Conservation (phyloP, 176 grass and related monocot species). For the Zea luxurians region DNA sequence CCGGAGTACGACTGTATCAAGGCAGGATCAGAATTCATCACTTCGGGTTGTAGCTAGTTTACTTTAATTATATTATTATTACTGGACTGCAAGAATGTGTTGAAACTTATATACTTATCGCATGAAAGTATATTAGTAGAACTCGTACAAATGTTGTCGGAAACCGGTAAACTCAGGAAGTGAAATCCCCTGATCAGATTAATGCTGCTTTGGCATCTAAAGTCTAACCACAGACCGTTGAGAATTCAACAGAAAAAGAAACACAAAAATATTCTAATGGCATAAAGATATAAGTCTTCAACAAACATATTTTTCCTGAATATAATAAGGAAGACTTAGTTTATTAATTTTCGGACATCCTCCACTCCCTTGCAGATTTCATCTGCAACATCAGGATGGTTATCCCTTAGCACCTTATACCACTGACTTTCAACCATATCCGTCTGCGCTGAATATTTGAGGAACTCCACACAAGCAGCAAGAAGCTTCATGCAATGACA, state of each 20-base stretch:
- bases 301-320: neutral
- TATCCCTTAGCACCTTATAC: neutral
- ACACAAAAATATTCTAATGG: neutral
- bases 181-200: neutral
- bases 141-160: neutral
- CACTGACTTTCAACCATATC: neutral
- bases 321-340: neutral
- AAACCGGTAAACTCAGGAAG: neutral
- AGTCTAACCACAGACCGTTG: neutral
- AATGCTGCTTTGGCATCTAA: neutral
- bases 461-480: neutral
- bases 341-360: neutral
- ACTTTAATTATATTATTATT: neutral
- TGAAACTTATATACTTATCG: neutral
- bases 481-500: conserved; percentile 13
- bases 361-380: neutral
- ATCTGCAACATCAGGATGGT: neutral
- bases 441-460: neutral
- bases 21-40: neutral
- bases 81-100: neutral
- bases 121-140: neutral
- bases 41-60: neutral
- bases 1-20: too few relatives aligned
- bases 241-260: neutral
- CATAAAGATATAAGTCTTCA: neutral